Percentiles rank a stretch among this genome's conserved stretches.
Conservation (phyloP, 2,329 filamentous ascomycete species). For the Helotiales sp. region DNA sequence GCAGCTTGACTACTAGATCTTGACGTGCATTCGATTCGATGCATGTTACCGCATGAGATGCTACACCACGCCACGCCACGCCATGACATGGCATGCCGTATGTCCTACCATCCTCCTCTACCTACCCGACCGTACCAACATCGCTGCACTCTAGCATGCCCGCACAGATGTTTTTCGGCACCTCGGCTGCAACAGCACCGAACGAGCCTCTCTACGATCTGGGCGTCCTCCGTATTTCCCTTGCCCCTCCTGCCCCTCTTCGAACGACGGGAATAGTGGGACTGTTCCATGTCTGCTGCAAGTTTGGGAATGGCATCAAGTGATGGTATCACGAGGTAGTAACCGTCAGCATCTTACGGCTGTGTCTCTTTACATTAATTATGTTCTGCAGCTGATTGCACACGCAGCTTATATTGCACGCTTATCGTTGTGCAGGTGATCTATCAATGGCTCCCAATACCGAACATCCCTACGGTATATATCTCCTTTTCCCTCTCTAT, state of each 20-base stretch:
- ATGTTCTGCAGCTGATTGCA: neutral
- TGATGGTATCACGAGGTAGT: neutral
- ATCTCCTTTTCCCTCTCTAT: neutral
- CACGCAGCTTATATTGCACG: neutral
- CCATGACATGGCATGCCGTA: neutral
- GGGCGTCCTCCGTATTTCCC: too few species aligned
- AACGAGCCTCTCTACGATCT: neutral
- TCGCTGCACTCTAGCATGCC: neutral
- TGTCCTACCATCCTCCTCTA: neutral
- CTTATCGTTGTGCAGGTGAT: slow-evolving; percentile 2
- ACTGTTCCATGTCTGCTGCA: neutral
- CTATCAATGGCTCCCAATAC: neutral
- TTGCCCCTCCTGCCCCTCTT: neutral
- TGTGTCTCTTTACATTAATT: neutral
- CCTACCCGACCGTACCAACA: neutral
- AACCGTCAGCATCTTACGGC: neutral
- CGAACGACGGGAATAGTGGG: neutral
- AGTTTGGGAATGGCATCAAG: slow-evolving; percentile 4
- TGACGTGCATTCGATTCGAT: neutral
- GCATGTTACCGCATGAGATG: neutral
- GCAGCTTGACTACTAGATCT: neutral
- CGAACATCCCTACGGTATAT: neutral
- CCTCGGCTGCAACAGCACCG: neutral
- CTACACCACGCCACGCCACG: neutral
- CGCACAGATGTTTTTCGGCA: slow-evolving; percentile 1